Conservation (phyloP, 176 grass and related monocot species). For the Juncus effusus region DNA sequence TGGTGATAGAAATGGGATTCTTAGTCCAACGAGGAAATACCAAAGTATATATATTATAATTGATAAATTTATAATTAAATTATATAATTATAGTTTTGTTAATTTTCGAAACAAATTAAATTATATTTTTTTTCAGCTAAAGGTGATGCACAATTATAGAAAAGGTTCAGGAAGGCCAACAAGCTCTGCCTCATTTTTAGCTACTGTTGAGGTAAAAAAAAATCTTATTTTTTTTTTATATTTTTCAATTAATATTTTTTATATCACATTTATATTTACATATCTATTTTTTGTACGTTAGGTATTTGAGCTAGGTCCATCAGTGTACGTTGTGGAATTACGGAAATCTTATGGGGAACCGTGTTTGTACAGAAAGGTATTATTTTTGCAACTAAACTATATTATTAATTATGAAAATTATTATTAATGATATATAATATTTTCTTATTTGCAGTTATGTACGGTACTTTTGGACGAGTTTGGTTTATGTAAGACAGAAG, state of each 20-base stretch:
- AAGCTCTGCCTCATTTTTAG: slow-evolving; percentile 38
- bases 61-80: background rate
- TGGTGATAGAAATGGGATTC: slow-evolving; percentile 41
- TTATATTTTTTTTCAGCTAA: slow-evolving; percentile 46
- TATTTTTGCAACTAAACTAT: background rate
- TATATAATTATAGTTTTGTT: background rate
- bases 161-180: slow-evolving; percentile 15
- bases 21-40: slow-evolving; percentile 40
- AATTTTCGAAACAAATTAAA: background rate
- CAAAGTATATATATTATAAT: slow-evolving; percentile 37
- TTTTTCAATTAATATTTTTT: background rate
- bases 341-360: slow-evolving; percentile 66
- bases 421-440: background rate
- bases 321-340: slow-evolving; percentile 69
- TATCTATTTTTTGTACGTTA: slow-evolving; percentile 19
- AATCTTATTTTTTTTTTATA: background rate
- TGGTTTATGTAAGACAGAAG: slow-evolving; percentile 37
- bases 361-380: slow-evolving; percentile 70
- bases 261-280: background rate
- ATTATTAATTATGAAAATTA: background rate
- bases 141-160: slow-evolving; percentile 29
- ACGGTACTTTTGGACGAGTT: slow-evolving; percentile 49
- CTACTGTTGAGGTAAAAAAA: slow-evolving; percentile 42
- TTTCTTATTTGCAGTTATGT: slow-evolving; percentile 49
- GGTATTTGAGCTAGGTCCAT: slow-evolving; percentile 77